These are phyloP conservation scores for Eucalyptus shirleyi DNA, from an alignment of 345 rosid species.

Conservation along the genomic window DNA sequence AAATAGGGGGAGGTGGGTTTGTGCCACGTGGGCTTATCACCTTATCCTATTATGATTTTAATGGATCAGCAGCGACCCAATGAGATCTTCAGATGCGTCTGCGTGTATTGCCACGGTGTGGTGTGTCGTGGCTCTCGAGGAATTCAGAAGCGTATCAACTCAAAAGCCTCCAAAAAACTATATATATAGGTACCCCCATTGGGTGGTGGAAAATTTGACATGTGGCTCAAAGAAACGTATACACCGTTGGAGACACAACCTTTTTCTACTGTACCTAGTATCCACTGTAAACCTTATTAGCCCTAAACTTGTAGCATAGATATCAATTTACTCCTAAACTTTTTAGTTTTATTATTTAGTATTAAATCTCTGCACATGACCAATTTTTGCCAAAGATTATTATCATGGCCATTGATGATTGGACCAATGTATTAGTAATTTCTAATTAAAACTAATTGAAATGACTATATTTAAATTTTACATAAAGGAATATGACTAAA, in stretches of 20 bases:
- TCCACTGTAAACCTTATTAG: background rate
- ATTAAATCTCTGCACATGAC: background rate
- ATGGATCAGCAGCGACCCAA: slow-evolving; percentile 13
- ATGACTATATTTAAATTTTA: background rate
- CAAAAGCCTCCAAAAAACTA: background rate
- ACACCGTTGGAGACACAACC: background rate
- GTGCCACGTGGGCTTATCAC: slow-evolving; percentile 88
- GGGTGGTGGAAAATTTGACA: background rate
- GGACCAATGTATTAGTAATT: background rate
- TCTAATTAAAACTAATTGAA: background rate
- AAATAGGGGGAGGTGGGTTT: slow-evolving; percentile 1
- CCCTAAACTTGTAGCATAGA: rapidly evolving
- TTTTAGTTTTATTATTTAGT: background rate
- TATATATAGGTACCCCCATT: background rate
- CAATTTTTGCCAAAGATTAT: too few species aligned
- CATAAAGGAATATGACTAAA: background rate
- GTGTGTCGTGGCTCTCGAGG: background rate
- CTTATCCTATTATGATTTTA: slow-evolving; percentile 42
- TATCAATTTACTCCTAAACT: background rate
- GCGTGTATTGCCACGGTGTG: background rate
- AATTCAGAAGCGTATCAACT: background rate
- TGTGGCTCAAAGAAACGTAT: background rate
- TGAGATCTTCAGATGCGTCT: background rate
- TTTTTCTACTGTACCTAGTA: too few species aligned
- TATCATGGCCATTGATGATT: background rate